A percentile compares a stretch with the other conserved stretches of the same genome.
Evolutionary conservation across 140 eudicot species (phyloP).

Genomic region (Flaveria floridana): DNA sequence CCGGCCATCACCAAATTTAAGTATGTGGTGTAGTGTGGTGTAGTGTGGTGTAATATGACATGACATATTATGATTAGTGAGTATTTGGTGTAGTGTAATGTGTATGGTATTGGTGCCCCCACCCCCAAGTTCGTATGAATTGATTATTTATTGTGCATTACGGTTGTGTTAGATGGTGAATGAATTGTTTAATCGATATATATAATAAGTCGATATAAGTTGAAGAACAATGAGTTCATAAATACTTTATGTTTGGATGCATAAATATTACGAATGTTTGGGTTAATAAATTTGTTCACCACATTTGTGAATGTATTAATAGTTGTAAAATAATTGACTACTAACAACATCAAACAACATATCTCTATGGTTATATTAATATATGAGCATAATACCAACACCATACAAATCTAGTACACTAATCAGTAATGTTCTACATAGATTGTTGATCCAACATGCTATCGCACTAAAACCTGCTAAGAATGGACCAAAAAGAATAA

Average conservation of each 20-base stretch:
- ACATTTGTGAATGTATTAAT: neutral
- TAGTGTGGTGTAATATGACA: no score
- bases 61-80: no score
- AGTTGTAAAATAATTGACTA: no score
- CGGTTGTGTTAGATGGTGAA: no score
- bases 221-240: neutral
- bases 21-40: no score
- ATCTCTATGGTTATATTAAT: neutral
- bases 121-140: no score
- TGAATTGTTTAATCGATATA: neutral
- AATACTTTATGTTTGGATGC: neutral
- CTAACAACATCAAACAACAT: neutral
- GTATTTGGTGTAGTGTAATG: no score
- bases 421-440: conserved; percentile 12
- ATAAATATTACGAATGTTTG: neutral
- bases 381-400: neutral
- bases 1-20: no score
- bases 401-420: conserved; percentile 14
- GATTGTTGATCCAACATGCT: conserved; percentile 25
- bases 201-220: neutral
- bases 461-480: conserved; percentile 27
- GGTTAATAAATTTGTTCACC: neutral
- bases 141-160: no score
- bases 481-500: conserved; percentile 9
- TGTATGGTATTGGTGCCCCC: no score